Evolutionary conservation across 108 stramenopile genomes (phyloP).

Genomic region (Nannochloropsis salina): DNA sequence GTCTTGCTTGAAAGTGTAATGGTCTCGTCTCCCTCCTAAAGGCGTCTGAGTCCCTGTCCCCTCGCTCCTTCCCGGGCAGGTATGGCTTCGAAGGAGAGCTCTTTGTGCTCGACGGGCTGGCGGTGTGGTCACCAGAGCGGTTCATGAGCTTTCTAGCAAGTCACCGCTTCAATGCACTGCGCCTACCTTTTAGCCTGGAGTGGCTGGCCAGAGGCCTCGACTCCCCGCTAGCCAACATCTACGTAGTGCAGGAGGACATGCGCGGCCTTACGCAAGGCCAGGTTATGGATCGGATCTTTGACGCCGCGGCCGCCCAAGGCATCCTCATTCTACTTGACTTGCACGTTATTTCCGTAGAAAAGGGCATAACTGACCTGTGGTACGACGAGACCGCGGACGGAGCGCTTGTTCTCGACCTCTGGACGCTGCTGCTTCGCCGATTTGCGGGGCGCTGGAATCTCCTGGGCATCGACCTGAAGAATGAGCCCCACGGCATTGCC

Average conservation of each 20-base stretch:
- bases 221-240: neutral
- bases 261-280: neutral
- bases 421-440: neutral
- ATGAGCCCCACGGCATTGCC: slow-evolving; percentile 12
- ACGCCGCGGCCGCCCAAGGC: slow-evolving; percentile 1
- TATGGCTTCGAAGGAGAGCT: slow-evolving; percentile 8
- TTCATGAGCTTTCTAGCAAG: neutral
- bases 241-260: neutral
- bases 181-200: slow-evolving; percentile 14
- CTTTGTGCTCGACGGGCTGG: neutral
- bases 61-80: neutral
- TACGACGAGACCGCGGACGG: neutral
- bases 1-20: too few species aligned
- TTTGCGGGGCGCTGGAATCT: neutral
- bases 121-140: neutral
- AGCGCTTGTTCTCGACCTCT: neutral
- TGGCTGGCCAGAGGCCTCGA: neutral
- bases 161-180: neutral
- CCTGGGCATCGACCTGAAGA: neutral
- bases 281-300: neutral
- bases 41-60: too few species aligned
- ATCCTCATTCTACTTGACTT: slow-evolving; percentile 12
- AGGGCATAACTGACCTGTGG: neutral
- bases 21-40: too few species aligned
- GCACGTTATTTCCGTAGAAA: neutral